Evolutionary conservation across 495 filamentous ascomycete genomes (phyloP), one percentile per base, ranked within the genome.

Genomic region (Talaromyces proteolyticus): DNA sequence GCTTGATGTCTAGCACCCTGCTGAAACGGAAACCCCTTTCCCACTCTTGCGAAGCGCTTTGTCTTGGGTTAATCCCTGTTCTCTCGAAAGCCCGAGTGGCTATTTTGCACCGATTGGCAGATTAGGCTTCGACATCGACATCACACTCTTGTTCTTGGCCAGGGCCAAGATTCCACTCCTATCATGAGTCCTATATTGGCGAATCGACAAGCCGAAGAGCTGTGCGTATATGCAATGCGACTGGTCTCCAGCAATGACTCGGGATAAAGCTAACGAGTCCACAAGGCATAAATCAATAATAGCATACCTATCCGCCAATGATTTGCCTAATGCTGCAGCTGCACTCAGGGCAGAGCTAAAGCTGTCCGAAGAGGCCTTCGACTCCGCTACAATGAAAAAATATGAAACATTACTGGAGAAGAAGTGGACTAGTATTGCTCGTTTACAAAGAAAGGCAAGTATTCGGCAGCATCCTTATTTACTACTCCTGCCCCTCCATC

Each of bases 391-490:
- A 10, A 73, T 80, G 34, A 89, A 90, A 70, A 92, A 89, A 65
- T 94, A 92, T 70, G 88, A 88, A 62, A 86, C 86, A 1, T 65
- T 96, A n/a, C 64, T 94, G 62, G 91, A 93, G 73, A 93, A 92
- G 75, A 95, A 95, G 72, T 96, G 91, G 91, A 95, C 91, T n/a
- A 91, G 87, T 57, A 87, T 95, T 6, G 88, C 94, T 53, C 77
- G 90, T 50, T 69, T 95, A 66, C 90, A 95, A 64, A 95, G 94
- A 68, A 95, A 91, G 85, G 88, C 87, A 62, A n/a, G n/a, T n/a
- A n/a, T n/a, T n/a, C n/a, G n/a, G n/a, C 25, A 69, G 52, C 49
- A 8, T 17, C 11, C 20, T 25, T 12, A 12, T 17, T 14, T 10
- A 8, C 37, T 40, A 23, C 16, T 39, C 18, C 10, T 16, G n/a